Base-by-base conservation (phyloP, 2,329 filamentous ascomycete species). In the Aspergillus novoparasiticus region DNA sequence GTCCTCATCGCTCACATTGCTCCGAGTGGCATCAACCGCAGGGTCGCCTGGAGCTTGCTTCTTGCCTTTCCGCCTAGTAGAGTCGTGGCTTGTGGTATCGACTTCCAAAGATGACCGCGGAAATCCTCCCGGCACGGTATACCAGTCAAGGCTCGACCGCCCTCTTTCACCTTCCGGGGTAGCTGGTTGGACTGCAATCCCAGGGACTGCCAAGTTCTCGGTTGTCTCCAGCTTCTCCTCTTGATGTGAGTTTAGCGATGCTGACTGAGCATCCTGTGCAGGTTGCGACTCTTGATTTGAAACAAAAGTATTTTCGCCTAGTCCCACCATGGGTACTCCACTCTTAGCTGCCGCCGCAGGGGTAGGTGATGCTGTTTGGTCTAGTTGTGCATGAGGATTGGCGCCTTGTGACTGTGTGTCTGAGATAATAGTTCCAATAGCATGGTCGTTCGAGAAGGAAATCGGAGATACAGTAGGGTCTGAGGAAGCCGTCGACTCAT, bases 81-180 rank as follows among this genome's bases (percentile, higher is more conserved):
- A n/a, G 48, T 32, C 28, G 48, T 51, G 28, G 28, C 9, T 58
- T 50, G 67, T 67, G 12, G 63, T 55, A 36, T 64, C 66, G 9
- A 66, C 62, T 34, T 75, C 72, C 26, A 74, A 68, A 11, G 66
- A 68, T 6, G 72, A 66, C 19, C 68, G 67, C 1, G 86, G 86
- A 65, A 89, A 91, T 0, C 82, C 83, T 9, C 88, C 89, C 10
- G 89, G 89, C 19, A 89, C 76, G 46, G 81, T 81, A 46, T 85
- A 83, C 58, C 80, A 76, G 64, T 80, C 72, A 62, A 74, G 70
- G 63, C 79, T 77, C 73, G 64, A 71, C 67, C 71, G 69, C 70
- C 48, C 65, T 63, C 77, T 75, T 45, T 81, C 79, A 23, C 78
- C 34, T 8, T 75, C 79, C 3, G 84, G 83, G 12, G 83, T 84